Percentiles rank a stretch among this genome's conserved stretches.
phyloP scores from a whole-genome alignment of 2,329 filamentous ascomycete species.

The Fusarium scirpi region DNA sequence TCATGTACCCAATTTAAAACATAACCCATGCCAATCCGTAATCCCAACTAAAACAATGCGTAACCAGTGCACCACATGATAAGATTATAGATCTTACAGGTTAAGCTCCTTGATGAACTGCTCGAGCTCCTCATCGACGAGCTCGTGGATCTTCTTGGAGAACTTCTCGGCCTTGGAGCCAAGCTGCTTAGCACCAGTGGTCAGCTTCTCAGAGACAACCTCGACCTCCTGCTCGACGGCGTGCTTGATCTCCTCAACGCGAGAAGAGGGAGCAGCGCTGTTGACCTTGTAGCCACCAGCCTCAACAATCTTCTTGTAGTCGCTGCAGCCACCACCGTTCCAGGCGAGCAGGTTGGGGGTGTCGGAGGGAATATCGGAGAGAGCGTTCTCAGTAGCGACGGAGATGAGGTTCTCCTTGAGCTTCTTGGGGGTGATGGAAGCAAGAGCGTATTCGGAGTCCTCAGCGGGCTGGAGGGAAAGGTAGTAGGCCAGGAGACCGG shows the following conservation, averaged over 20 bases:
- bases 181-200: constrained; percentile 65
- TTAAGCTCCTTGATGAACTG: constrained; percentile 68
- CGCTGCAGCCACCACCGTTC: constrained; percentile 96
- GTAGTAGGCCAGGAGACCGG: constrained; percentile 96
- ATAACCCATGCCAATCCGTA: constrained; percentile 41
- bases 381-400: constrained; percentile 81
- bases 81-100: constrained; percentile 49
- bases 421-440: constrained; percentile 90
- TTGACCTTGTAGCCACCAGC: constrained; percentile 76
- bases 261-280: constrained; percentile 54
- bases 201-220: constrained; percentile 66
- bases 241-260: constrained; percentile 71
- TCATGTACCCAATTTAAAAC: constrained; percentile 48
- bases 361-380: constrained; percentile 84
- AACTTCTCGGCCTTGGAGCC: constrained; percentile 70
- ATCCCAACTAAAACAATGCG: constrained; percentile 41
- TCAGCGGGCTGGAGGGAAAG: constrained; percentile 92
- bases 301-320: constrained; percentile 86
- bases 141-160: constrained; percentile 71
- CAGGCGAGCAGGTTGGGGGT: constrained; percentile 97
- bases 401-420: constrained; percentile 89
- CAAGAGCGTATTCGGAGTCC: constrained; percentile 92
- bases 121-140: constrained; percentile 71
- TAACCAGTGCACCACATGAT: constrained; percentile 45
- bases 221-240: constrained; percentile 72